These are phyloP conservation scores for Heliocybe sulcata DNA, from an alignment of 1,284 basidiomycete species.

Conservation along the genomic window DNA sequence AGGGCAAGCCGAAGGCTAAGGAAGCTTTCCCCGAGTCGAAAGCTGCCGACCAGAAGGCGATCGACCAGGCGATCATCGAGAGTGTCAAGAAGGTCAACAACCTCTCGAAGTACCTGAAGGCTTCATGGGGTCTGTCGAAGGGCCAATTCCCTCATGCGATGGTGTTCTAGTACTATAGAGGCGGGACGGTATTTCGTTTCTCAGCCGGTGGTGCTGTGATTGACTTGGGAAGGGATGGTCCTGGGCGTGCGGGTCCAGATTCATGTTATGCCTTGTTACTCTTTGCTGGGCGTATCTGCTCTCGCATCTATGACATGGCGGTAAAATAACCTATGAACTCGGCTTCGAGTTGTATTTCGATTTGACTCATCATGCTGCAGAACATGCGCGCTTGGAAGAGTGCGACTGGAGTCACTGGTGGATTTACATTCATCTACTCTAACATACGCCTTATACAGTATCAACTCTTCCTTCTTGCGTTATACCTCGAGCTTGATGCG, in stretches of 20 bases:
- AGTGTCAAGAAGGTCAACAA: slow-evolving; percentile 92
- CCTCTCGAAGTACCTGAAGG: slow-evolving; percentile 91
- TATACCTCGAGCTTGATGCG: slow-evolving; percentile 27
- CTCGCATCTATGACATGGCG: slow-evolving; percentile 19
- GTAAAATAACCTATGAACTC: slow-evolving; percentile 3
- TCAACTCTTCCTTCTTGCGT: neutral
- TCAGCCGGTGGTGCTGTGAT: slow-evolving; percentile 9
- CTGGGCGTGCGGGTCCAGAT: slow-evolving; percentile 13
- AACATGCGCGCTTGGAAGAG: too few species aligned
- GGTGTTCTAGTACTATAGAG: slow-evolving; percentile 76
- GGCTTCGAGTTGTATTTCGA: slow-evolving; percentile 1
- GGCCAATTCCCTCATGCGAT: slow-evolving; percentile 89
- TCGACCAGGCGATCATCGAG: slow-evolving; percentile 82
- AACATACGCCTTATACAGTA: too few species aligned
- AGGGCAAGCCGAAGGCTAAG: slow-evolving; percentile 91
- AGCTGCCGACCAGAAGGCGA: slow-evolving; percentile 88
- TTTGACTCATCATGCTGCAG: neutral
- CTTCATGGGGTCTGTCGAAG: slow-evolving; percentile 93
- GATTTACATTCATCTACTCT: too few species aligned
- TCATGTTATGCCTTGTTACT: slow-evolving; percentile 9
- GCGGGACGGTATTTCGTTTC: neutral
- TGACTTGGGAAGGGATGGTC: slow-evolving; percentile 9
- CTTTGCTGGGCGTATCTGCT: slow-evolving; percentile 8
- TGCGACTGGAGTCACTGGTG: too few species aligned
- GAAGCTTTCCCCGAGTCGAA: slow-evolving; percentile 86